Conservation (phyloP, 441 rosid species). For the Erodium trifolium region DNA sequence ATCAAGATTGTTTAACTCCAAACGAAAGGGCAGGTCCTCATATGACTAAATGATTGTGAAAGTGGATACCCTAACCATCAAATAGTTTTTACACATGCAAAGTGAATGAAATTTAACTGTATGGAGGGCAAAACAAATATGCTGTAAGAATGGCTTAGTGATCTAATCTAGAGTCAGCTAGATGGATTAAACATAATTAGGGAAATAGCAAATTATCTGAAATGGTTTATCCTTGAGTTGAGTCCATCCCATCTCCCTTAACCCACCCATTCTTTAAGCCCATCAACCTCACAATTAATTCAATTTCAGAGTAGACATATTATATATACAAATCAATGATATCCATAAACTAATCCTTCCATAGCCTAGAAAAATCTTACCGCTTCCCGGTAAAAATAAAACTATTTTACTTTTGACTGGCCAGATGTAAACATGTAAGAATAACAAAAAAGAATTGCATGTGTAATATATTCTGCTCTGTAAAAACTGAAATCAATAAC, state of each 20-base stretch:
- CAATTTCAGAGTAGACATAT: not conserved
- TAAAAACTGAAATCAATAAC: too few species aligned
- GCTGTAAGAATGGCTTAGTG: not conserved
- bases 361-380: not conserved
- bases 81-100: slow-evolving; percentile 1
- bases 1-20: not conserved
- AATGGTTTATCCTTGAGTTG: not conserved
- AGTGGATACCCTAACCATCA: not conserved
- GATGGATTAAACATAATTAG: not conserved
- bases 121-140: not conserved
- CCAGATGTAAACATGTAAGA: not conserved
- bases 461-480: too few species aligned
- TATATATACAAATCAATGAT: not conserved
- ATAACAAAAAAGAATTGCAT: not conserved
- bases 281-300: not conserved
- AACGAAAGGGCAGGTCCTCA: not conserved
- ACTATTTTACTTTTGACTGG: not conserved
- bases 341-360: not conserved
- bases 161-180: not conserved
- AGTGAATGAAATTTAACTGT: not conserved
- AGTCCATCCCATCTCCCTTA: not conserved
- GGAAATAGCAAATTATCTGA: not conserved
- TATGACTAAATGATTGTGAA: not conserved
- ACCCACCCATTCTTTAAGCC: not conserved
- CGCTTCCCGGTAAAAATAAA: not conserved